These are phyloP conservation scores for Phialemonium atrogriseum DNA, from an alignment of 2,329 filamentous ascomycete species.

Conservation along the genomic window DNA sequence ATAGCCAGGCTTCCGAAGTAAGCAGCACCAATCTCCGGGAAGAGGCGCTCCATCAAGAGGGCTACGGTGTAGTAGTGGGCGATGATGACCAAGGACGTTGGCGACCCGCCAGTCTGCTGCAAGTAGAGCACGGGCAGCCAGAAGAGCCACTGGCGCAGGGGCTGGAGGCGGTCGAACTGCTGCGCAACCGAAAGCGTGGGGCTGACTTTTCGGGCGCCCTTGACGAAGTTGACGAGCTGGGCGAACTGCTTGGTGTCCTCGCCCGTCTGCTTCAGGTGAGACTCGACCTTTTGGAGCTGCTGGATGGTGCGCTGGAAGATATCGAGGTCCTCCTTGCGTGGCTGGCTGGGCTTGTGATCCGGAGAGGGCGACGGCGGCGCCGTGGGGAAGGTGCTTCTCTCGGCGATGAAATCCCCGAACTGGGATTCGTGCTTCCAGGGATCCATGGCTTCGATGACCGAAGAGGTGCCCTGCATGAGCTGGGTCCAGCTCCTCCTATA, in stretches of 20 bases:
- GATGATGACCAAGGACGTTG: conserved; percentile 72
- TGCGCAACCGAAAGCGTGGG: conserved; percentile 65
- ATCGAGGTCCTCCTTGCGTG: conserved; percentile 61
- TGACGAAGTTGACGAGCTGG: conserved; percentile 64
- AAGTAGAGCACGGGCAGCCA: conserved; percentile 86
- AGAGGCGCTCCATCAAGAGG: conserved; percentile 80
- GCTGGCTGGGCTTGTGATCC: conserved; percentile 52
- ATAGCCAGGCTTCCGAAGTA: conserved; percentile 80
- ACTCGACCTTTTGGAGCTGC: conserved; percentile 60
- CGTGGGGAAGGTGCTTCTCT: conserved; percentile 66
- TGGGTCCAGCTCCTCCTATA: conserved; percentile 85
- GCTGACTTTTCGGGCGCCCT: conserved; percentile 62
- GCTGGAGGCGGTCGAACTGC: conserved; percentile 84
- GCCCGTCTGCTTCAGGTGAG: conserved; percentile 58
- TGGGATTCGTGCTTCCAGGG: conserved; percentile 85
- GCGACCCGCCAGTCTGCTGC: conserved; percentile 66
- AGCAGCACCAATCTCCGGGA: conserved; percentile 81
- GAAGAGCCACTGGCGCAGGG: conserved; percentile 86
- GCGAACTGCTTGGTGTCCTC: conserved; percentile 62
- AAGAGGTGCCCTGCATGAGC: conserved; percentile 83
- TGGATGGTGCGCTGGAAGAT: conserved; percentile 59
- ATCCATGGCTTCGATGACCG: conserved; percentile 85
- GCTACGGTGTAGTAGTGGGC: conserved; percentile 89
- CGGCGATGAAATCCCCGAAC: conserved; percentile 72
- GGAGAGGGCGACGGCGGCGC: conserved; percentile 55